Evolutionary conservation across 1,284 basidiomycete species (phyloP), one percentile per base, ranked within the genome.

Genomic region (Apiotrichum siamense): DNA sequence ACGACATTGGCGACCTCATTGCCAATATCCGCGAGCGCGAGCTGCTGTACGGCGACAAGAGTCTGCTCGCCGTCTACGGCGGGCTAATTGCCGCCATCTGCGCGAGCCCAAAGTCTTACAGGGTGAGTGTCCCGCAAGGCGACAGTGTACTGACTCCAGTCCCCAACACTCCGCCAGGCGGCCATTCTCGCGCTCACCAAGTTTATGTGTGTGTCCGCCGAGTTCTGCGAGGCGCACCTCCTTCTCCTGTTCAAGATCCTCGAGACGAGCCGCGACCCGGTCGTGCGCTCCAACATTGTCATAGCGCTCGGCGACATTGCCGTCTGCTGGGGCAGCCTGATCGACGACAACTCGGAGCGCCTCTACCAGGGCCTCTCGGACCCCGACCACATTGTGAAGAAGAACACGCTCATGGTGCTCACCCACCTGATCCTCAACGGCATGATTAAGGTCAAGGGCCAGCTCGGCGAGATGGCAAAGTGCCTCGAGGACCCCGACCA

Each of bases 401-500:
- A 98, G 79, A 97, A 97, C 75, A 97, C 94, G 38, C 80, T 98
- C 44, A 98, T 98, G 94, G 94, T 98, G 42, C 79, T 98, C 53
- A 97, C 94, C 4, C 93, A 98, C 74, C 76, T 98, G 57, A 98
- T 98, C 67, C 75, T 97, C 57, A 97, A 97, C 67, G 94, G 94
- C 1, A 97, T 97, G 94, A 90, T 97, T 78, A 98, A 98, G 74
- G 94, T 97, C 67, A 98, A 98, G 74, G 96, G 96, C 1, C 94
- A 98, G 71, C 78, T 97, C 4, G 94, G 96, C 29, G 96, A 97
- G 78, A 97, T 99, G 92, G 96, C 94, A 29, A 99, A 98, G 75
- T 98, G 94, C 66, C 76, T 98, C 20, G 91, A 97, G 73, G 93
- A 98, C 73, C 78, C 82, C n/a, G 94, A 97, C 57, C 79, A 79